Base-by-base conservation (phyloP, 129 eudicot genomes). In the Glebionis coronaria region DNA sequence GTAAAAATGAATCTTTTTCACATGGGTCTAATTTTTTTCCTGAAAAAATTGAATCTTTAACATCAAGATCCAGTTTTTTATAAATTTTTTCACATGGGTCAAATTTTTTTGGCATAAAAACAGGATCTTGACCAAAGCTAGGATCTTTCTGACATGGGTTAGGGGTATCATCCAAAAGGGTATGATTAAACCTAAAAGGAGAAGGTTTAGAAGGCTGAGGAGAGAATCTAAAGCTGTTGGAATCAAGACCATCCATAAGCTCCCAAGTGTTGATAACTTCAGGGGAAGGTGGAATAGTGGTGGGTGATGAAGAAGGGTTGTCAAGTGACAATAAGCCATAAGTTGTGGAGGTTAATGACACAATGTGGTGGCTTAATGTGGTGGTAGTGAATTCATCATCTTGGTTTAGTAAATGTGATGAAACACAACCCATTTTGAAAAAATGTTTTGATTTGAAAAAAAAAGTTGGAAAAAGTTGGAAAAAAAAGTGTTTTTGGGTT, bases 301-400 rank as follows among this genome's bases (percentile, higher is more conserved):
- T 15, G 15, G 72, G 25, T 14, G 38, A 46, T 52, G 60, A 31
- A 23, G 70, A 20, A 61, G 81, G 73, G 75, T n/a, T n/a, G n/a
- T 90, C 94, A 57, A 86, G 83, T 62, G 87, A 77, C 4, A 90
- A 56, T 54, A 90, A 79, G 53, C 97, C 97, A 44, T 90, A 90
- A 14, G 94, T 86, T 70, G 94, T 82, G 82, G 99, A 88, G 52
- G 97, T 93, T 40, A 93, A 85, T 4, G 97, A 93, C n/a, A 93
- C 98, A 27, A 93, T 80, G 92, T 93, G 97, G 79, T 86, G 99
- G 68, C 86, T 64, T 35, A 29, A 82, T 84, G 23, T 80, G 85
- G 70, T 35, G 6, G 42, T 35, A 35, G 73, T 55, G 75, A 88
- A 82, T 2, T 89, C 99, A 1, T 89, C 95, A 14, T 93, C 92